Base-by-base conservation (phyloP, 148 eudicot species). In the Simmondsia chinensis region DNA sequence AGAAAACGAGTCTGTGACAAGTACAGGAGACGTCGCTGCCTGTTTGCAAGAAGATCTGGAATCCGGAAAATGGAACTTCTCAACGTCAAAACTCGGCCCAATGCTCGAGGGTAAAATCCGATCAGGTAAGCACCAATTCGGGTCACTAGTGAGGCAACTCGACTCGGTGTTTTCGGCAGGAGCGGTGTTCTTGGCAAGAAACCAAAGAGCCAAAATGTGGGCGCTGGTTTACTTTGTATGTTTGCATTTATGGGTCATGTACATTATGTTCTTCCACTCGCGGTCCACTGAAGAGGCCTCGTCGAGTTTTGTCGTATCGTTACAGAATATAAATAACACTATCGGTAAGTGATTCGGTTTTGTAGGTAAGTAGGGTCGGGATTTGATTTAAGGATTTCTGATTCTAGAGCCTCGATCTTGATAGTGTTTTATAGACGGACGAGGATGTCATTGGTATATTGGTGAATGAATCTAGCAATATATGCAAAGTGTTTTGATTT, bases 91-190 rank as follows among this genome's bases (percentile, higher is more conserved):
- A 40, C 51, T 83, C 13, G 68, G 62, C 51, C 84, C 94, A 11
- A 40, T 75, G 60, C 63, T 85, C 4, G 64, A 75, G 56, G 57
- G 55, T 52, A 72, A 72, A 50, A 60, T 91, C 38, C 76, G 44
- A 55, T 67, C 88, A 1, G 95, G 99, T 13, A 75, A 71, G 73
- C 66, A 68, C 41, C 96, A 91, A 52, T 50, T 91, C 35, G 83
- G 87, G 25, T 91, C 87, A 42, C 44, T 91, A 54, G 65, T 91
- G 43, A 58, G 66, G 52, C 99, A 91, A 49, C 62, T 91, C 68
- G 99, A 91, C 60, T 61, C 83, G 3, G 56, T 86, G 14, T 91
- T 74, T 61, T 75, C 71, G 20, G 74, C 83, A 2, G 95, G 94
- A 2, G 65, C 74, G 22, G 57, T 80, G 6, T 79, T 76, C 49